These are phyloP conservation scores for Leucocoprinus leucothites DNA, from an alignment of 768 basidiomycete species.

Conservation along the genomic window DNA sequence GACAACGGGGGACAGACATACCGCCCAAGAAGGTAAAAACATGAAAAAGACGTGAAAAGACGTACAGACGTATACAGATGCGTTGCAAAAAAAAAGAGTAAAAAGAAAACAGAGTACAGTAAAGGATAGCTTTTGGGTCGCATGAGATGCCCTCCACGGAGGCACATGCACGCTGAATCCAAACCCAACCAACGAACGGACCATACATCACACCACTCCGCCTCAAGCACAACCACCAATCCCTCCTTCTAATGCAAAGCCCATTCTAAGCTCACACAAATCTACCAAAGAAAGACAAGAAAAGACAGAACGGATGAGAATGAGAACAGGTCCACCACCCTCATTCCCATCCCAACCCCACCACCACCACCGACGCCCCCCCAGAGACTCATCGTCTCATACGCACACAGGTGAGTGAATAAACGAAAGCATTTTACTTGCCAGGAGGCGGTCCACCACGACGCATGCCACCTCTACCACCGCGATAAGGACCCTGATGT, in stretches of 20 bases:
- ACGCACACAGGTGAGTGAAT: neutral
- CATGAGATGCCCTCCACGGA: too few species aligned
- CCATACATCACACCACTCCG: neutral
- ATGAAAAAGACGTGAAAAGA: slow-evolving; percentile 4
- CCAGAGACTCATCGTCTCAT: too few species aligned
- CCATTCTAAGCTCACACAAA: neutral
- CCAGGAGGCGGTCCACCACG: slow-evolving; percentile 22
- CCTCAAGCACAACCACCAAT: neutral
- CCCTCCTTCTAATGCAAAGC: too few species aligned
- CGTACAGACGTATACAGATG: slow-evolving; percentile 10
- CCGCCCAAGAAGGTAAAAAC: neutral
- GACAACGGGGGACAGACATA: slow-evolving; percentile 1
- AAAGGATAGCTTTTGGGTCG: slow-evolving; percentile 11
- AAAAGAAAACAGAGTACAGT: neutral
- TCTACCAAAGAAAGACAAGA: slow-evolving; percentile 1
- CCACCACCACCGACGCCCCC: too few species aligned
- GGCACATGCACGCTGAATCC: too few species aligned
- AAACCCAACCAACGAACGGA: too few species aligned
- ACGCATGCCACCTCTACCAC: slow-evolving; percentile 24
- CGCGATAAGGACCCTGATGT: slow-evolving; percentile 20
- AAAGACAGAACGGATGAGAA: neutral
- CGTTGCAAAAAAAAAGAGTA: neutral
- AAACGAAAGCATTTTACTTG: neutral
- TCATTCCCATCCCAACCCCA: too few species aligned
- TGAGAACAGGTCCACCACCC: neutral